A percentile compares a stretch with the other conserved stretches of the same genome.
Conservation (phyloP, 257 asterid genomes). For the Coffea eugenioides region DNA sequence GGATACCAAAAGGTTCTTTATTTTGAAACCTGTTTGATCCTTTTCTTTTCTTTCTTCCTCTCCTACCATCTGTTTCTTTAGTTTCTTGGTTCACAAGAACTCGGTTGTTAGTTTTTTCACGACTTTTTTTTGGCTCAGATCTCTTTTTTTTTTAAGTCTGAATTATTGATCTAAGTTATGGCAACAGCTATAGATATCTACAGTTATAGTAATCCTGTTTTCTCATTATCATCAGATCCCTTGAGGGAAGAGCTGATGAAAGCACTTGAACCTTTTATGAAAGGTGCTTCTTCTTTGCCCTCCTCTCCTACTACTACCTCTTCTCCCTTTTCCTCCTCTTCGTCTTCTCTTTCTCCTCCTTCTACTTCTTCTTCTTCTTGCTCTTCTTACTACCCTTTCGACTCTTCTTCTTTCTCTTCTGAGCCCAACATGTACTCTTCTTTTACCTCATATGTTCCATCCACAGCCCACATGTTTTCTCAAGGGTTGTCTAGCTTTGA, state of each 20-base stretch:
- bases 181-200: constrained; percentile 60
- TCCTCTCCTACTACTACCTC: constrained; percentile 8
- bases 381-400: constrained; percentile 12
- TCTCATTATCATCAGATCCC: constrained; percentile 65
- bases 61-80: constrained; percentile 31
- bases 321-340: constrained; percentile 13
- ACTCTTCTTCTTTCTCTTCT: constrained; percentile 21
- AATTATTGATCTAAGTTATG: constrained; percentile 32
- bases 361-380: constrained; percentile 14
- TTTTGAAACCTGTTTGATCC: constrained; percentile 33
- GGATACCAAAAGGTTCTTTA: constrained; percentile 33
- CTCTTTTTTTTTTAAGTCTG: background rate
- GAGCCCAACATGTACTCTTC: constrained; percentile 40
- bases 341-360: constrained; percentile 14
- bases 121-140: background rate
- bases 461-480: constrained; percentile 55
- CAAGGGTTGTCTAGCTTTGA: constrained; percentile 47
- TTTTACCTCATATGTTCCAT: constrained; percentile 43
- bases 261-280: constrained; percentile 91
- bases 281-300: constrained; percentile 36
- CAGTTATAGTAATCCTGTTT: constrained; percentile 38
- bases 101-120: constrained; percentile 23
- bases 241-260: constrained; percentile 75
- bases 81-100: constrained; percentile 41
- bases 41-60: constrained; percentile 16